Conservation (phyloP, 352 stramenopile genomes). For the Phytopythium boreale region DNA sequence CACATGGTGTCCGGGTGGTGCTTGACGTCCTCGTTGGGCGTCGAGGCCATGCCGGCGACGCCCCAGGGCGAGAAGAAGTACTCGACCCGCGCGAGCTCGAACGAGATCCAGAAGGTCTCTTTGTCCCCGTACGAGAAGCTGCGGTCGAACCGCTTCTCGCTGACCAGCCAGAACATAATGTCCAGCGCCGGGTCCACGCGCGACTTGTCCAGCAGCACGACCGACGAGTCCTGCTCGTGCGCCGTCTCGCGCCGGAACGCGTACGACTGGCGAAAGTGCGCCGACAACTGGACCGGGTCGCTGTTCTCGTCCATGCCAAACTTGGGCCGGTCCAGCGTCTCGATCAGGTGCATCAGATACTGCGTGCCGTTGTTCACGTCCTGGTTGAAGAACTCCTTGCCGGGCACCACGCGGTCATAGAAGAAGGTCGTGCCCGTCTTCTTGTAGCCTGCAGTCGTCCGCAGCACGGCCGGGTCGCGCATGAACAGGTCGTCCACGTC, state of each 20-base stretch:
- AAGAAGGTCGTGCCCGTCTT: constrained; percentile 41
- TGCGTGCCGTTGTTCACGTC: constrained; percentile 14
- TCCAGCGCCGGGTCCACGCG: constrained; percentile 27
- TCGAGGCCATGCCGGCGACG: constrained; percentile 37
- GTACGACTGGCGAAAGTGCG: constrained; percentile 28
- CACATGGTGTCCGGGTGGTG: constrained; percentile 49
- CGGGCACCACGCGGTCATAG: constrained; percentile 29
- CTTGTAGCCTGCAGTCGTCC: constrained; percentile 28
- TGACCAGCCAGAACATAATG: constrained; percentile 56
- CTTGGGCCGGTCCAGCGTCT: constrained; percentile 40
- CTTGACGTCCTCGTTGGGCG: constrained; percentile 42
- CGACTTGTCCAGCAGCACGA: constrained; percentile 45
- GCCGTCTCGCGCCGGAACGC: constrained; percentile 37
- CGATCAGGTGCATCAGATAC: constrained; percentile 42
- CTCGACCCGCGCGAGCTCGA: constrained; percentile 34
- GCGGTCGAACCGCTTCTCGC: constrained; percentile 36
- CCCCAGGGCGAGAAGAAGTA: constrained; percentile 67
- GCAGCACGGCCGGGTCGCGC: constrained; percentile 33
- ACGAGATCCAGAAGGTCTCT: constrained; percentile 66
- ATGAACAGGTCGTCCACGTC: constrained; percentile 53
- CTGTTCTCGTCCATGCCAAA: constrained; percentile 23
- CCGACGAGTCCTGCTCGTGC: constrained; percentile 64
- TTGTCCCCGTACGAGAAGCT: constrained; percentile 59
- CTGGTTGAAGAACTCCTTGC: constrained; percentile 24
- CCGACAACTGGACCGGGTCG: constrained; percentile 6